phyloP scores from a whole-genome alignment of 192 early-diverging fungal genomes.

The Phycomyces blakesleeanus region DNA sequence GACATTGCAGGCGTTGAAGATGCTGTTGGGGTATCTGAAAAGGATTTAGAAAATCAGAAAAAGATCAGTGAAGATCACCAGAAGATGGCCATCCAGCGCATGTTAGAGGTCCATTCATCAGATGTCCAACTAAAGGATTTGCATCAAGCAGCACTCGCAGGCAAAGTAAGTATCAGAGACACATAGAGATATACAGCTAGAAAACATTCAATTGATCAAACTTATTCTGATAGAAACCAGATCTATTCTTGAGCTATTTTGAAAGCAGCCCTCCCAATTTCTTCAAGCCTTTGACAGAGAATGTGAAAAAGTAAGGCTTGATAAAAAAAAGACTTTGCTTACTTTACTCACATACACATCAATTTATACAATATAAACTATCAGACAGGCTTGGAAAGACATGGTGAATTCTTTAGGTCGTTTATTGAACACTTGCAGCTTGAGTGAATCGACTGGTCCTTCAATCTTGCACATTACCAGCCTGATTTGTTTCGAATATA shows the following conservation, averaged over 20 bases:
- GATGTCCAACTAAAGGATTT: not conserved
- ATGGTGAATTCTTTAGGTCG: not conserved
- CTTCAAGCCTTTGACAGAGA: too few relatives aligned
- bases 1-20: not conserved
- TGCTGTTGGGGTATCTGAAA: not conserved
- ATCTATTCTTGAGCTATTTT: too few relatives aligned
- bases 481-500: slow-evolving; percentile 4
- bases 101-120: not conserved
- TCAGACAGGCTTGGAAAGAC: not conserved
- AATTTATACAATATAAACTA: not conserved
- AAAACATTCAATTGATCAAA: too few relatives aligned
- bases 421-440: not conserved
- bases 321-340: too few relatives aligned
- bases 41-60: not conserved
- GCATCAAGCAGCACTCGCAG: not conserved
- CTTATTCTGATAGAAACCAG: too few relatives aligned
- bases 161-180: not conserved
- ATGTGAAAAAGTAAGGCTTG: too few relatives aligned
- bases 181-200: too few relatives aligned
- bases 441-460: not conserved
- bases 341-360: too few relatives aligned
- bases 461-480: slow-evolving; percentile 4
- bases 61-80: not conserved
- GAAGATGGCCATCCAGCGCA: not conserved
- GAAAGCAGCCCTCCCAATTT: too few relatives aligned